Evolutionary conservation across 1,284 basidiomycete species (phyloP), one percentile per base, ranked within the genome.

Genomic region (Irpex sp.): DNA sequence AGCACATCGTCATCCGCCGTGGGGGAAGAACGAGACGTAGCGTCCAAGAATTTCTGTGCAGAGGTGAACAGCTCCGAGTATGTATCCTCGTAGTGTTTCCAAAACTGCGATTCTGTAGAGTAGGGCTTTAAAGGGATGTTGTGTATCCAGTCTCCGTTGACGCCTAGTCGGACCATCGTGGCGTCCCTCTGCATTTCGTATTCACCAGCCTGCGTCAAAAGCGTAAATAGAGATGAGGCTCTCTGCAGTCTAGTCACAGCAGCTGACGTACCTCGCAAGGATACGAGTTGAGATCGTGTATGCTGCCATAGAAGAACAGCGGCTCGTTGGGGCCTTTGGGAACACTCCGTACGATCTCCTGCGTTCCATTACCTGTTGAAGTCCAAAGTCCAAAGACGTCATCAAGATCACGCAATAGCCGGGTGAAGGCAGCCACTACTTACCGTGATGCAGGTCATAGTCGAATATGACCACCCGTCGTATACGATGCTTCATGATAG

Each of bases 381-480:
- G 49, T 19, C 16, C 10, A 12, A 19, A 7, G 10, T 5, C 14
- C 12, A 52, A 18, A 19, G 21, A 16, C 12, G 7, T 23, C 49
- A 19, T 12, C 14, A 18, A 12, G 16, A 12, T 23, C 16, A 14
- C 23, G 18, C 28, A 28, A 54, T 18, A 12, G 4, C 3, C 3
- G n/a, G 14, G 7, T 45, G 47, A 10, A 33, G 4, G 33, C 3
- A 19, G 10, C 18, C 9, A 51, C 51, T n/a, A 61, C 76, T 55
- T 64, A 86, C 90, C 88, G 69, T 97, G 95, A 74, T 98, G 95
- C 6, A 98, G 78, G 74, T 98, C 96, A 64, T 98, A 94, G 70
- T 98, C 96, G 52, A 98, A 84, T 57, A 98, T 90, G 42, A 96
- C 83, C 0, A 93, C 81, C 23, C 93, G 86, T 49, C 89, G 86